Base-by-base conservation (phyloP, 2,329 filamentous ascomycete genomes). In the Cytospora paraplurivora region DNA sequence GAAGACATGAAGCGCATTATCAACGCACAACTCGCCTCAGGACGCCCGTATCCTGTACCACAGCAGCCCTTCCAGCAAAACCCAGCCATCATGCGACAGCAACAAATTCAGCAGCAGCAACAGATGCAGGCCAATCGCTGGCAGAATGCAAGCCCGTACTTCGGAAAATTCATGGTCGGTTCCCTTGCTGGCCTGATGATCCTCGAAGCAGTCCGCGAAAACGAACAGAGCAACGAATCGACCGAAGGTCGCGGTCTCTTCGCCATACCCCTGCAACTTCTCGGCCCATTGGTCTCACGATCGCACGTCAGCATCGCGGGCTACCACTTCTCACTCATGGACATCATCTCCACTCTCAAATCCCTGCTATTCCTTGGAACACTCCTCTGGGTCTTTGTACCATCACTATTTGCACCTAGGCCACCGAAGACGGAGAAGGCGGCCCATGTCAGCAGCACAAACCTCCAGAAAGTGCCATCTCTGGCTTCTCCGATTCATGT, bases 171-270 rank as follows among this genome's bases (percentile, higher is more conserved):
- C 68, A 95, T 97, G 91, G 88, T 97, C 6, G 94, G 94, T 50
- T 94, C 93, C 19, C 84, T 98, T 64, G 94, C 93, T 32, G 93
- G 92, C 15, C 81, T 98, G 19, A 97, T 98, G 93, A 84, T 97
- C 38, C 78, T 97, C 69, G 93, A 97, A 76, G 92, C 92, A 1
- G 81, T 93, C 62, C 82, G 83, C 41, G 85, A 90, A 72, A 78
- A 88, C 69, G 85, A 92, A 76, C 76, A 86, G 73, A 84, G 86
- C 70, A 84, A 82, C 54, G 87, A 90, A 57, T 82, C 82, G 1
- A 81, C 87, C 7, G 81, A 86, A 56, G 88, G 88, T 53, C 85
- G 86, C 44, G 90, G 90, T 3, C 81, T 93, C 15, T 84, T 86
- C 66, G 85, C 86, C 27, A 64, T 91, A 19, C 90, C 90, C 1